These are phyloP conservation scores for Acanthamoeba castellanii DNA, from an alignment of 208 protist genomes.

Conservation along the genomic window DNA sequence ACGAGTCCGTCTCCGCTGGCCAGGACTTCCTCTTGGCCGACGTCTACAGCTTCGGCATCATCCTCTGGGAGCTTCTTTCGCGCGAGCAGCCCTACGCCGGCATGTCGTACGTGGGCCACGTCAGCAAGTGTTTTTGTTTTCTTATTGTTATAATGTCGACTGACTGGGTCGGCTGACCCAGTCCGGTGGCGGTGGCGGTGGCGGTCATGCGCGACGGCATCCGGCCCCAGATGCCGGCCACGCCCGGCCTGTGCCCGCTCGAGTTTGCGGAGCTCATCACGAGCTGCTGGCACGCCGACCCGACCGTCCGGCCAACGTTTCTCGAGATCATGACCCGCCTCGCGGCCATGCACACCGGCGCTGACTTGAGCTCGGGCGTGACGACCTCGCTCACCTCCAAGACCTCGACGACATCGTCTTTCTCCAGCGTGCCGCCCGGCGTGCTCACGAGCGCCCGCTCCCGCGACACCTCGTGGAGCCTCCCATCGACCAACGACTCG, in stretches of 20 bases:
- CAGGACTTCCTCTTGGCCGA: background rate
- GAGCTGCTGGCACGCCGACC: background rate
- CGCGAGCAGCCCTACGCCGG: background rate
- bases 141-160: background rate
- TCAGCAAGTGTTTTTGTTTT: background rate
- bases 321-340: conserved; percentile 1
- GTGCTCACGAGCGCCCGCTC: no score
- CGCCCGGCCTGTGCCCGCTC: background rate
- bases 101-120: background rate
- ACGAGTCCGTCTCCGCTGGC: background rate
- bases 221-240: background rate
- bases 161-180: background rate
- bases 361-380: background rate
- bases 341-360: background rate
- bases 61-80: conserved; percentile 21
- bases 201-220: conserved; percentile 6
- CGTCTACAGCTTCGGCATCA: conserved; percentile 27
- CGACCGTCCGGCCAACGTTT: background rate
- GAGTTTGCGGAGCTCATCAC: background rate
- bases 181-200: background rate
- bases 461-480: no score
- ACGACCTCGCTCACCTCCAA: background rate
- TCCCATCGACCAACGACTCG: no score
- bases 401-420: background rate
- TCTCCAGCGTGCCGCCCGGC: background rate